Evolutionary conservation across 1,284 basidiomycete genomes (phyloP).

Genomic region (Ustilago sp.): DNA sequence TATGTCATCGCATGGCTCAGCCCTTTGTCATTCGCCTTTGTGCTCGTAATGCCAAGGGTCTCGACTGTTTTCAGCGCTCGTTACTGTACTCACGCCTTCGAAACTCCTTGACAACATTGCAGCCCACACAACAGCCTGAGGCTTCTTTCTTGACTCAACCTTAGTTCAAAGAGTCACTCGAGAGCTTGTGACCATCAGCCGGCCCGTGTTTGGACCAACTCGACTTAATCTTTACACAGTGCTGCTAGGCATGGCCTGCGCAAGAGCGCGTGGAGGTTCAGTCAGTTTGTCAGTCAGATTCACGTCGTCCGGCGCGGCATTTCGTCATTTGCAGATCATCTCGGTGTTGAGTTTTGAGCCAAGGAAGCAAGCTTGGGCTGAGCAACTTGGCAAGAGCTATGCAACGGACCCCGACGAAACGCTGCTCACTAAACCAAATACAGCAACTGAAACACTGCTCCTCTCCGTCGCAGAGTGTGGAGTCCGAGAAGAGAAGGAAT

Average conservation of each 20-base stretch:
- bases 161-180: too few species aligned
- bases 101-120: background rate
- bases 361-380: background rate
- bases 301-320: background rate
- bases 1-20: conserved; percentile 5
- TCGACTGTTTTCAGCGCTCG: background rate
- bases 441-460: background rate
- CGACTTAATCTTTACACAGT: too few species aligned
- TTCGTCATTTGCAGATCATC: conserved; percentile 9
- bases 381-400: conserved; percentile 10
- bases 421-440: conserved; percentile 6
- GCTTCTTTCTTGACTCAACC: too few species aligned
- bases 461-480: background rate
- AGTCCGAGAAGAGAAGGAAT: conserved; percentile 2
- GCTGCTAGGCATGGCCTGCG: background rate
- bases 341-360: background rate
- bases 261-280: conserved; percentile 5
- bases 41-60: background rate
- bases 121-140: background rate
- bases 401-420: background rate
- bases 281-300: background rate
- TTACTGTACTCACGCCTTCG: background rate
- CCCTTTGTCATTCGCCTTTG: conserved; percentile 4
- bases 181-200: too few species aligned
- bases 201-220: too few species aligned